A percentile compares a stretch with the other conserved stretches of the same genome.
These are phyloP conservation scores for Xylaria sp. DNA, from an alignment of 2,329 filamentous ascomycete genomes.

Conservation along the genomic window DNA sequence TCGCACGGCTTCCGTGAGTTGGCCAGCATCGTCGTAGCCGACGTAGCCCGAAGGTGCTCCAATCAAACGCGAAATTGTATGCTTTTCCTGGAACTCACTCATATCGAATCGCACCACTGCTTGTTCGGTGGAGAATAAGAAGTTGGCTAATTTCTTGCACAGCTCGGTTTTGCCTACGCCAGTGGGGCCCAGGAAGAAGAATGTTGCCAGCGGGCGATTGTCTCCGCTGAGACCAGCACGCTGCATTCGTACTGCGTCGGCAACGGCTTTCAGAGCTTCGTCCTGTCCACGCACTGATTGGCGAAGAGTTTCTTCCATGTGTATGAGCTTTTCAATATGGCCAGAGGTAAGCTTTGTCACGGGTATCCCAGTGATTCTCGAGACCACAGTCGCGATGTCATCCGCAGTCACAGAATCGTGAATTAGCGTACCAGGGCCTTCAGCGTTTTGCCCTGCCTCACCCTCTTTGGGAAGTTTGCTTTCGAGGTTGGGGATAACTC, in stretches of 20 bases:
- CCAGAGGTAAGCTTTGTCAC: slow-evolving; percentile 92
- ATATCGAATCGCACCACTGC: slow-evolving; percentile 97
- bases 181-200: slow-evolving; percentile 97
- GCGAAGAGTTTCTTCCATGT: slow-evolving; percentile 92
- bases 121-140: slow-evolving; percentile 91
- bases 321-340: slow-evolving; percentile 92
- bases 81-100: slow-evolving; percentile 97
- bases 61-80: slow-evolving; percentile 92
- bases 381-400: slow-evolving; percentile 93
- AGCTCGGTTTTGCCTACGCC: slow-evolving; percentile 98
- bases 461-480: slow-evolving; percentile 82
- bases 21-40: slow-evolving; percentile 95
- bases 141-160: slow-evolving; percentile 93
- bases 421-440: slow-evolving; percentile 70
- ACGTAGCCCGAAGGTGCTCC: slow-evolving; percentile 95
- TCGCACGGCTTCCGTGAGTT: slow-evolving; percentile 93
- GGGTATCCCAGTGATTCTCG: slow-evolving; percentile 90
- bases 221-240: slow-evolving; percentile 91
- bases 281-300: slow-evolving; percentile 92
- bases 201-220: slow-evolving; percentile 89
- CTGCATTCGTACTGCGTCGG: slow-evolving; percentile 93
- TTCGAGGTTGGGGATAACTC: slow-evolving; percentile 85
- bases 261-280: slow-evolving; percentile 89
- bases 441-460: slow-evolving; percentile 51
- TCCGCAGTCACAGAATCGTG: slow-evolving; percentile 96